Evolutionary conservation across 2,329 filamentous ascomycete genomes (phyloP), one percentile per base, ranked within the genome.

Genomic region (Curvularia spicifera): DNA sequence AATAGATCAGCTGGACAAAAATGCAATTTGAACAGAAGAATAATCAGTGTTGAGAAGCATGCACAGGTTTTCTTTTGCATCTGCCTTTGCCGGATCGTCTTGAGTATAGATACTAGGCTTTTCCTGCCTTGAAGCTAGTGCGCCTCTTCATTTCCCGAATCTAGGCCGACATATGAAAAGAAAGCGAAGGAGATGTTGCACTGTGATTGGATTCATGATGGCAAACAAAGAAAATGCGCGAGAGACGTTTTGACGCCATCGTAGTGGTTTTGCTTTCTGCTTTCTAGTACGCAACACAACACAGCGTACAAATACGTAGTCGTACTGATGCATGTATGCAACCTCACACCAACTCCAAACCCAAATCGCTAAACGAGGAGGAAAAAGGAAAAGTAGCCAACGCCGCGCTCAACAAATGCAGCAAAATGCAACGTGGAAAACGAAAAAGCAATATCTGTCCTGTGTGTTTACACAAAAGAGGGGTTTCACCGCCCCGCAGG

Each of bases 381-480:
- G 20, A 12, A 29, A 43, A 45, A n/a, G 44, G 43, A 45, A 39
- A 55, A 44, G 28, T 35, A 48, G 31, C 13, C 46, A 58, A 61
- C 63, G 56, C 63, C 63, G 45, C 63, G 63, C 63, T 65, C 53
- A 53, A 56, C 26, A 15, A 59, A 56, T 45, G 22, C 48, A 55
- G 55, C 33, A 57, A 57, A 44, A 62, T 31, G 54, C 53, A 53
- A 57, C 22, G 33, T 44, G 35, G 13, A 49, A 51, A 56, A 39
- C 22, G 22, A 40, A 48, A 24, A 15, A 35, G 46, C 26, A 40
- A 40, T 10, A 22, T n/a, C 15, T 12, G 29, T n/a, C 35, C 22
- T 7, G 29, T 15, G n/a, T 31, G 6, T 18, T 22, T 24, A 18
- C 28, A 47, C n/a, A 47, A 47, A 20, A 37, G 5, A 47, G 13